phyloP scores from a whole-genome alignment of 1,284 basidiomycete species.

The Boletus chippewaensis region DNA sequence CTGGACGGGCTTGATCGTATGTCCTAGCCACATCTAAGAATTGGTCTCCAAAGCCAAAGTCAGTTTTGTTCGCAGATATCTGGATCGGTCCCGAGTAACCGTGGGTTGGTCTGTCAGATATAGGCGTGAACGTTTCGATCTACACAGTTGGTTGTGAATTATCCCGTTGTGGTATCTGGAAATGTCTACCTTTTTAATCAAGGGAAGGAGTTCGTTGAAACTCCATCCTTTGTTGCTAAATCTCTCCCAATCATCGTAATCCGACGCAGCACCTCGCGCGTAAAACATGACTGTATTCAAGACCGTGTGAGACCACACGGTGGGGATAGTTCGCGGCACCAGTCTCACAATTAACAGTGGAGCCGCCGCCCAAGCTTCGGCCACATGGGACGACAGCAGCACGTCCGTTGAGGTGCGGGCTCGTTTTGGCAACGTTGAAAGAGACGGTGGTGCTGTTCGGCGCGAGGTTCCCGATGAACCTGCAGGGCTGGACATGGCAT shows the following conservation, averaged over 20 bases:
- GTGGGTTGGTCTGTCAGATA: conserved; percentile 35
- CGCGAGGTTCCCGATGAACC: conserved; percentile 37
- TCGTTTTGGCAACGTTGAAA: conserved; percentile 38
- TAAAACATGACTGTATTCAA: conserved; percentile 44
- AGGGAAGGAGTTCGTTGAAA: conserved; percentile 38
- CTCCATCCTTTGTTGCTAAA: conserved; percentile 52
- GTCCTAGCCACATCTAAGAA: conserved; percentile 24
- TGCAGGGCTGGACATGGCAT: conserved; percentile 45
- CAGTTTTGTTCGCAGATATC: conserved; percentile 37
- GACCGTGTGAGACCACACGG: not conserved
- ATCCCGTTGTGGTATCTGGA: too few relatives aligned
- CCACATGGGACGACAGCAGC: conserved; percentile 38
- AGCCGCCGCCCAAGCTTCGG: conserved; percentile 53
- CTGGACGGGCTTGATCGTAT: conserved; percentile 22
- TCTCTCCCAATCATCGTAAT: conserved; percentile 52
- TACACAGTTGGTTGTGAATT: conserved; percentile 18
- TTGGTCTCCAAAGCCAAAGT: conserved; percentile 38
- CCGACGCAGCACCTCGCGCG: conserved; percentile 47
- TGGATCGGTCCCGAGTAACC: conserved; percentile 50
- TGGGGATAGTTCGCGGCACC: not conserved
- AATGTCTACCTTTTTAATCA: conserved; percentile 42
- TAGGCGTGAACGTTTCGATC: conserved; percentile 46
- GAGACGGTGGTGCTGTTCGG: conserved; percentile 39
- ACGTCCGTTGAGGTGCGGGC: conserved; percentile 41
- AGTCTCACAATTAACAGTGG: conserved; percentile 46